Evolutionary conservation across 2,329 filamentous ascomycete species (phyloP), one percentile per base, ranked within the genome.

Genomic region (Lasiodiplodia citricola): DNA sequence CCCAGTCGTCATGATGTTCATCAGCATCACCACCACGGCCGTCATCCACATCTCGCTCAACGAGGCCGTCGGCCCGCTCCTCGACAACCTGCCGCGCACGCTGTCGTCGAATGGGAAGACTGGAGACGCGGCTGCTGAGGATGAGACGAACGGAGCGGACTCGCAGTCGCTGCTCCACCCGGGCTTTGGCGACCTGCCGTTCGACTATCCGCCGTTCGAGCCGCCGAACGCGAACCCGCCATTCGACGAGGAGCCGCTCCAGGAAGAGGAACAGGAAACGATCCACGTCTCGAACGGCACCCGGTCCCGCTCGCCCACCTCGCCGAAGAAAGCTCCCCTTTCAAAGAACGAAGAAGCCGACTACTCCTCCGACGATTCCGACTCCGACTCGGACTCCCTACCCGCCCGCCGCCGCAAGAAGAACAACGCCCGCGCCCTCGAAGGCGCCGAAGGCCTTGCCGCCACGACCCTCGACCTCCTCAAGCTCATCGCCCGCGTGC

Each of bases 51-150:
- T 91, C 47, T 81, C 96, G 0, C 85, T 98, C 65, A 97, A 97
- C 78, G 83, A 85, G 66, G 92, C 94, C 0, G 98, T 98, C 73
- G 88, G 88, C 0, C 95, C 96, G 2, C 85, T 99, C 10, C 90
- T 97, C 77, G 88, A 91, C 50, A 97, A 97, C 75, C 83, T 99
- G 3, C 96, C 96, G 0, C 96, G 98, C 71, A 97, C 95, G 0
- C 89, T 97, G 65, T 96, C 99, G 78, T 2, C 7, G 7, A 8
- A 10, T 10, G 96, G 97, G 76, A 96, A 95, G 75, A 92, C 92
- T 44, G 98, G 98, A 76, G 91, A 56, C 89, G 90, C 68, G 85
- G 84, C 23, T 76, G 80, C 65, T 75, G 77, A 38, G 74, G 77
- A 21, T 10, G 31, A 10, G 7, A 8, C 2, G 31, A 37, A 18